These are phyloP conservation scores for Quercus aquifolioides DNA, from an alignment of 306 rosid genomes.

Conservation along the genomic window DNA sequence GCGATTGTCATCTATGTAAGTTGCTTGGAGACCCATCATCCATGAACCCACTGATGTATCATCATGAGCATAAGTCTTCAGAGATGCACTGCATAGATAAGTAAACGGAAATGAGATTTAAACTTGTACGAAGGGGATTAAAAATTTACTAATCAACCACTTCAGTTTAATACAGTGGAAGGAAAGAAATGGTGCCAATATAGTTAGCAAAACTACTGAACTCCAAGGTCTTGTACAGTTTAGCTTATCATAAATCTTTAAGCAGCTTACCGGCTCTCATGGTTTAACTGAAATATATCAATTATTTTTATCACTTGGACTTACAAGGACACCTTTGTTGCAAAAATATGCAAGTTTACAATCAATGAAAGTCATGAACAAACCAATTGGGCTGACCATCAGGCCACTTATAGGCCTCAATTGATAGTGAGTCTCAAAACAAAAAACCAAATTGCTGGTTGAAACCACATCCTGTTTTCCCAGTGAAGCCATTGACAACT, in stretches of 20 bases:
- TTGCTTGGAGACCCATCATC: constrained; percentile 96
- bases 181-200: not conserved
- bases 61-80: constrained; percentile 85
- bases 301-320: not conserved
- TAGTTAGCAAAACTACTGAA: not conserved
- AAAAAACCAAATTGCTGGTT: not conserved
- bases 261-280: not conserved
- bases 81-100: constrained; percentile 64
- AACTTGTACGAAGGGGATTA: not conserved
- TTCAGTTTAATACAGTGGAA: not conserved
- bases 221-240: not conserved
- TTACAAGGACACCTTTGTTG: not conserved
- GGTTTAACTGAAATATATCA: not conserved
- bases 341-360: not conserved
- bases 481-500: constrained; percentile 22
- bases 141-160: not conserved
- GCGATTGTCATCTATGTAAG: constrained; percentile 87
- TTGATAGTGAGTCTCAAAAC: constrained; percentile 10
- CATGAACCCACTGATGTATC: constrained; percentile 92
- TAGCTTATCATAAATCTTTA: not conserved
- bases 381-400: not conserved
- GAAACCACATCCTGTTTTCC: constrained; percentile 1
- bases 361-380: not conserved
- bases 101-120: constrained; percentile 13
- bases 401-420: not conserved